Evolutionary conservation across 768 basidiomycete species (phyloP), one percentile per base, ranked within the genome.

Genomic region (Tricholomella constricta): DNA sequence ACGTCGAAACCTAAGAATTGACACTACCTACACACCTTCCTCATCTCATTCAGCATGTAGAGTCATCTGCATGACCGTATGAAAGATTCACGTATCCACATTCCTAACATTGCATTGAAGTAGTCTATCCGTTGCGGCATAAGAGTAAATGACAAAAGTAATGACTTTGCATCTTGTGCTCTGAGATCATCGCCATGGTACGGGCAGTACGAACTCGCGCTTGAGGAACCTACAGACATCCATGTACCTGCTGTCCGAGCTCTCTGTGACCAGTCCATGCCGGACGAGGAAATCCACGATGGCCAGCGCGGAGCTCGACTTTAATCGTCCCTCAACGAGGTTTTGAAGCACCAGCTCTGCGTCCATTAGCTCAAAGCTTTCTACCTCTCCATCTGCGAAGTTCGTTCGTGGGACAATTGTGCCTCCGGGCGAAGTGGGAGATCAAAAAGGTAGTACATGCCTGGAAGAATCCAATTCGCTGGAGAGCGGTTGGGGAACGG

Each of bases 381-480:
- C 75, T 7, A 78, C 77, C 53, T 78, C 75, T 3, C 74, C 74
- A 27, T 78, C 75, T 10, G 64, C 56, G 29, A 59, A 54, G 49
- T 78, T 78, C 31, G 67, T 66, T 36, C 63, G 61, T 2, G 77
- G 77, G 1, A 54, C 46, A 31, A 73, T 55, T 11, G 65, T 51
- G 2, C 65, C 65, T 77, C 68, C 6, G 62, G 48, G 0, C 73
- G 75, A 10, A 78, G 64, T 11, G 69, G 68, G 10, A 79, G 68
- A 32, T 78, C 77, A 45, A 72, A 78, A 31, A 75, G 68, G 51
- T 75, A 73, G 57, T 78, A 78, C 17, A 76, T 61, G 19, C 75
- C 74, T 5, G 78, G 78, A n/a, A 78, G 59, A 15, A 77, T 65
- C 74, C 74, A 78, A 35, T 67, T 67, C 15, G 68, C 61, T 6